Conservation (phyloP, 306 rosid species). For the Oemleria cerasiformis region DNA sequence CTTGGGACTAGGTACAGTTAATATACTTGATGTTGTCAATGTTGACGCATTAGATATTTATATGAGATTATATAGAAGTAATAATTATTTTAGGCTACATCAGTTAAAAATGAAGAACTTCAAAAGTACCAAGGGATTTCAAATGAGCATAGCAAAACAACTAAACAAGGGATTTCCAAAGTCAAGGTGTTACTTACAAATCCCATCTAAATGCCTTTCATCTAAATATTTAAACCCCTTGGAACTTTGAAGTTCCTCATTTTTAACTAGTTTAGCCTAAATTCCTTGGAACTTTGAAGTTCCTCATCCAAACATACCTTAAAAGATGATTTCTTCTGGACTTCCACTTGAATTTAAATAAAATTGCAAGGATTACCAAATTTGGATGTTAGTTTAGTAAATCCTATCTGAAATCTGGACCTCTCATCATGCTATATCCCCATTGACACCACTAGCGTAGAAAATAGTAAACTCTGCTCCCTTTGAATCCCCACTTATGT, state of each 20-base stretch:
- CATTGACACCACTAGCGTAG: not conserved
- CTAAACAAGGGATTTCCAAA: no score
- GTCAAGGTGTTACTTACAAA: no score
- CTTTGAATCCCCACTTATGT: not conserved
- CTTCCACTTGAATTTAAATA: not conserved
- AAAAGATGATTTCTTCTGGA: not conserved
- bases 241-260: no score
- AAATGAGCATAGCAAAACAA: no score
- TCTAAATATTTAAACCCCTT: no score
- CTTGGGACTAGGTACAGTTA: not conserved
- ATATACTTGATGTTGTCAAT: not conserved
- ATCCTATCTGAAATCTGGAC: not conserved
- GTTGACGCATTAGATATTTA: not conserved
- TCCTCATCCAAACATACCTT: not conserved
- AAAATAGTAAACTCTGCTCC: not conserved
- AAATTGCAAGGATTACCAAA: not conserved
- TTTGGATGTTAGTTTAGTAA: not conserved
- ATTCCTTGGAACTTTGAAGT: no score
- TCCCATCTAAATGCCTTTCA: no score
- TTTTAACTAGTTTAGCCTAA: no score
- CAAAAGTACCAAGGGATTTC: no score
- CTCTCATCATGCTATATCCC: not conserved
- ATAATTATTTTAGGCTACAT: not conserved
- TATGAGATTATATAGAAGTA: not conserved
- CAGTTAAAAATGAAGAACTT: no score